Evolutionary conservation across 164 flowering plant genomes (phyloP).

Genomic region (Vitis amurensis): DNA sequence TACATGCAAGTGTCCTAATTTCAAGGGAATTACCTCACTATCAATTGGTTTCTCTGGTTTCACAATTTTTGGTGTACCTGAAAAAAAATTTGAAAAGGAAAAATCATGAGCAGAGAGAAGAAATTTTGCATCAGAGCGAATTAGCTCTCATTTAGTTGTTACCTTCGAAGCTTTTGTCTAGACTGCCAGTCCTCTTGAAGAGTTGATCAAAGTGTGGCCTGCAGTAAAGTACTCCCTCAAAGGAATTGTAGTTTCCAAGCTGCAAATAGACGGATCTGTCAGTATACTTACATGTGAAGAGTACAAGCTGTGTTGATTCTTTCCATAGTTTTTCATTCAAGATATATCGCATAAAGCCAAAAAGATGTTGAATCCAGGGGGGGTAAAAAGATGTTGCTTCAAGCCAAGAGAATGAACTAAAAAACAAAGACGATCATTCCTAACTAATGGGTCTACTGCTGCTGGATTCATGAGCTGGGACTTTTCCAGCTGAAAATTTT

Average conservation of each 20-base stretch:
- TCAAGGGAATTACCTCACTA: conserved; percentile 45
- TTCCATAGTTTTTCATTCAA: too few species aligned
- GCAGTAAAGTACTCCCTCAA: conserved; percentile 95
- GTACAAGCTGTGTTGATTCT: too few species aligned
- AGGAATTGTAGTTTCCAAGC: conserved; percentile 92
- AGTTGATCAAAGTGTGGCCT: conserved; percentile 94
- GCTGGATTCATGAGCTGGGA: too few species aligned
- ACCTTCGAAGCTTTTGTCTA: conserved; percentile 97
- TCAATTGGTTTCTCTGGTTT: conserved; percentile 70
- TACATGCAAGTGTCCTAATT: neutral
- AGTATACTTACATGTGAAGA: neutral
- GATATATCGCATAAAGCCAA: too few species aligned
- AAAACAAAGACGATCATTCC: too few species aligned
- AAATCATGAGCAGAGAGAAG: neutral
- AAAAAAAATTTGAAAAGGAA: conserved; percentile 4
- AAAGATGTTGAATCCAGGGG: too few species aligned
- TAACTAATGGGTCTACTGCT: too few species aligned
- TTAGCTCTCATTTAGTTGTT: neutral
- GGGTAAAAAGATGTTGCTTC: too few species aligned
- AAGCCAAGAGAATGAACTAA: too few species aligned
- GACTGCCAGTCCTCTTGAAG: conserved; percentile 90
- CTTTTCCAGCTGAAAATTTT: too few species aligned
- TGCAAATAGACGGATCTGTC: conserved; percentile 31
- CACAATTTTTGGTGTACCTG: conserved; percentile 85
- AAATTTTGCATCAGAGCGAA: too few species aligned